Evolutionary conservation across 2,329 filamentous ascomycete genomes (phyloP).

Genomic region (Penicillium fuscoglaucum): DNA sequence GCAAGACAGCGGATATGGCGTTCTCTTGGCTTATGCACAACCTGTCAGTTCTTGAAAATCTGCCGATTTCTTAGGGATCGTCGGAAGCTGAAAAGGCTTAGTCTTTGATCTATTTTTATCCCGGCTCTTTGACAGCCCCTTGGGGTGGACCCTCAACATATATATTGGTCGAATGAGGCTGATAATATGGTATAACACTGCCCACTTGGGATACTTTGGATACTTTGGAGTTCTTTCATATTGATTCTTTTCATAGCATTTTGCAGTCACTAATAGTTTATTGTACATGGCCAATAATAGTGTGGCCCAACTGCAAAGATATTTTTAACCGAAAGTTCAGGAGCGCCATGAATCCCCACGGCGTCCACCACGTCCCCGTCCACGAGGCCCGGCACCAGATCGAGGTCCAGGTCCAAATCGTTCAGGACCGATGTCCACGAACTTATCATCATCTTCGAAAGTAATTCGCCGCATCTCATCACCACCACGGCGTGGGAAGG

Average conservation of each 20-base stretch:
- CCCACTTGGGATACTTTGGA: not conserved
- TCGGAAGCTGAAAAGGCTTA: constrained; percentile 4
- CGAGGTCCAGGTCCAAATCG: constrained; percentile 39
- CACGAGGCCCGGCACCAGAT: constrained; percentile 28
- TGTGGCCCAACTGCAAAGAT: not conserved
- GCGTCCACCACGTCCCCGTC: constrained; percentile 36
- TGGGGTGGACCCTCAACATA: not conserved
- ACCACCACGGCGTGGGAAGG: constrained; percentile 39
- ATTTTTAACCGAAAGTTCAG: constrained; percentile 18
- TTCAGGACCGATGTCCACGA: constrained; percentile 73
- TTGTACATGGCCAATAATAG: constrained; percentile 17
- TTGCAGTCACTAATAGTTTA: constrained; percentile 4
- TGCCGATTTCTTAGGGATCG: not conserved
- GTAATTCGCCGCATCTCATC: constrained; percentile 69
- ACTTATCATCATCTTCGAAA: constrained; percentile 65
- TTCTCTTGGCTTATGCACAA: not conserved
- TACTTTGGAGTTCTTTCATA: not conserved
- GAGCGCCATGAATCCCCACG: constrained; percentile 28
- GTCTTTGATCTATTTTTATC: constrained; percentile 11
- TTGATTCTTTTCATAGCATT: not conserved
- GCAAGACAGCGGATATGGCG: not conserved
- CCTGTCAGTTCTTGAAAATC: not conserved
- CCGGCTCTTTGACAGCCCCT: not conserved
- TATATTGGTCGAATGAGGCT: not conserved
- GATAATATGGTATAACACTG: not conserved